A percentile compares a stretch with the other conserved stretches of the same genome.
These are phyloP conservation scores for Penicillium roqueforti DNA, from an alignment of 495 filamentous ascomycete species.

Conservation along the genomic window DNA sequence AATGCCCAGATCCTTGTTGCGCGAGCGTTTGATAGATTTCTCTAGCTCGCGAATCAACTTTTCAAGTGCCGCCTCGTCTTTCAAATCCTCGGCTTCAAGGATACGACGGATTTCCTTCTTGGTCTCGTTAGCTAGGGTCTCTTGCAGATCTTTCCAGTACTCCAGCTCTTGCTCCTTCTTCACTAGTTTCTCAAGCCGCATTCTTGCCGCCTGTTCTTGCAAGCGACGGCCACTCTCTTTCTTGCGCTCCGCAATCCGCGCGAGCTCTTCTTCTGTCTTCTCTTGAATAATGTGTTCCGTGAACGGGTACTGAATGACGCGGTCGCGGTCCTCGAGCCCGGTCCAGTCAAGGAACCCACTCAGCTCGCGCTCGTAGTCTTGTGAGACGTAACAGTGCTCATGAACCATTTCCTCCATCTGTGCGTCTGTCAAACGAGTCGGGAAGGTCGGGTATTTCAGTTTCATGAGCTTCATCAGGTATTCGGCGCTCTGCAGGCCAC, in stretches of 20 bases:
- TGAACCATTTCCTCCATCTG: slow-evolving; percentile 84
- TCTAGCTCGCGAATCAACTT: slow-evolving; percentile 82
- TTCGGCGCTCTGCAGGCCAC: slow-evolving; percentile 80
- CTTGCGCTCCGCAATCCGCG: slow-evolving; percentile 79
- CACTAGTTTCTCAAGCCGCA: slow-evolving; percentile 89
- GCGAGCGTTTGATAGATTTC: slow-evolving; percentile 75
- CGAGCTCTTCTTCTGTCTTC: slow-evolving; percentile 90
- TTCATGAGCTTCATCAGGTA: slow-evolving; percentile 84
- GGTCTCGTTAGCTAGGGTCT: slow-evolving; percentile 58
- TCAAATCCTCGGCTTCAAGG: slow-evolving; percentile 84
- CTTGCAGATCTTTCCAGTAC: slow-evolving; percentile 81
- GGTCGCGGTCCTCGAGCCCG: slow-evolving; percentile 81
- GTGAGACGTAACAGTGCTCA: slow-evolving; percentile 86
- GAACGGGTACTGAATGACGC: slow-evolving; percentile 86
- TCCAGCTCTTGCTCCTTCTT: slow-evolving; percentile 94
- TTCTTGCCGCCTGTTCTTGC: slow-evolving; percentile 95
- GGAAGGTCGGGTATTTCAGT: slow-evolving; percentile 90
- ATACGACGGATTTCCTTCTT: slow-evolving; percentile 88
- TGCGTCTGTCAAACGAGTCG: slow-evolving; percentile 73
- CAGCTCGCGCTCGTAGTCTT: slow-evolving; percentile 75
- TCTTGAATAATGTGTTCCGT: slow-evolving; percentile 83
- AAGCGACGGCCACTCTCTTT: slow-evolving; percentile 87
- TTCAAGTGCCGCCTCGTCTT: slow-evolving; percentile 80
- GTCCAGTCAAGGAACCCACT: slow-evolving; percentile 75
- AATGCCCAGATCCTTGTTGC: slow-evolving; percentile 88